Base-by-base conservation (phyloP, 495 filamentous ascomycete genomes). In the Penicillium bialowiezense region DNA sequence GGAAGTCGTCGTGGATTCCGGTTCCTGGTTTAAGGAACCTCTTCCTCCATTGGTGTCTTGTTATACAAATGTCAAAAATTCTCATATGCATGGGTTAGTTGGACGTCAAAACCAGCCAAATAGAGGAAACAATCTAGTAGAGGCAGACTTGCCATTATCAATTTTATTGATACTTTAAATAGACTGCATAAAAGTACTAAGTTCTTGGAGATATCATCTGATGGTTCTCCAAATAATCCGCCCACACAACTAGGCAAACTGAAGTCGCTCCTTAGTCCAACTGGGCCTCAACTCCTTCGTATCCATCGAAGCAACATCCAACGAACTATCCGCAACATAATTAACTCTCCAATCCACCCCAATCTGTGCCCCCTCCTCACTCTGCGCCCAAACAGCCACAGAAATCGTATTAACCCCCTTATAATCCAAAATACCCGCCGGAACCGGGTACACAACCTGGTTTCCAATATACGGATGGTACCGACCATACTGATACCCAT, bases 1-100 rank as follows among this genome's bases (percentile, higher is more conserved):
- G 82, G 78, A 13, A 75, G 70, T 9, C 58, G 71, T 41, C 77
- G 81, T 56, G 83, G 83, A 3, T 89, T 88, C 61, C 72, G 85
- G 41, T 88, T 85, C 56, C 50, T 71, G 58, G 59, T 67, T 47
- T 69, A 54, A n/a, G 41, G 21, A 29, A 17, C 23, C 12, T 28
- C 7, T 7, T 32, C 9, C 24, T 5, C 9, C 9, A n/a, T 28
- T 28, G 5, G 9, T 5, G 24, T 28, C 24, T n/a, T n/a, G n/a
- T n/a, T n/a, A n/a, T n/a, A n/a, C n/a, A n/a, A n/a, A n/a, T n/a
- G n/a, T n/a, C n/a, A n/a, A n/a, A n/a, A n/a, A n/a, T n/a, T n/a
- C n/a, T n/a, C n/a, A n/a, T n/a, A n/a, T n/a, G n/a, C n/a, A n/a
- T n/a, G n/a, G n/a, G n/a, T n/a, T n/a, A n/a, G n/a, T n/a, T n/a